Percentiles rank a stretch among this genome's conserved stretches.
Conservation (phyloP, 805 yeast species). For the Komagataella phaffii region DNA sequence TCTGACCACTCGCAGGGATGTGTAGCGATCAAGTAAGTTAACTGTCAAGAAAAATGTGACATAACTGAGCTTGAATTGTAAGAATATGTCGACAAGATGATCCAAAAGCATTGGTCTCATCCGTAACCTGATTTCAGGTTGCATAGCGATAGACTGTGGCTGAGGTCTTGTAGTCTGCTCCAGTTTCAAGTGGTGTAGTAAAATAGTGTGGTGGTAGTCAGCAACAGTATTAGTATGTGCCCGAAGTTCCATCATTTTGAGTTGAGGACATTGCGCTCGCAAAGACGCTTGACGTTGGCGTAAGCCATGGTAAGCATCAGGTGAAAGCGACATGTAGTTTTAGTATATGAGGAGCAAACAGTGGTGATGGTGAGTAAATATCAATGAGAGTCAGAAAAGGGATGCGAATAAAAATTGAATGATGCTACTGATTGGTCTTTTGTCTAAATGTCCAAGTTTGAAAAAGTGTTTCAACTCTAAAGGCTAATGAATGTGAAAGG, state of each 20-base stretch:
- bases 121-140: conserved; percentile 7
- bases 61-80: conserved; percentile 15
- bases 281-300: background rate
- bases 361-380: background rate
- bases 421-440: background rate
- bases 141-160: conserved; percentile 10
- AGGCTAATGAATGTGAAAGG: background rate
- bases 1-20: conserved; percentile 18
- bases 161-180: conserved; percentile 16
- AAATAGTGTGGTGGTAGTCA: conserved; percentile 4
- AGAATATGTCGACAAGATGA: conserved; percentile 17
- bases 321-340: background rate
- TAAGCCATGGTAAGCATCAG: background rate
- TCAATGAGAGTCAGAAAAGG: background rate
- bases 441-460: background rate
- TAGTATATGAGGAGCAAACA: background rate
- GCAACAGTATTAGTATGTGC: conserved; percentile 4
- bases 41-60: conserved; percentile 24
- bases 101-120: conserved; percentile 14
- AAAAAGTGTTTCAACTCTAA: background rate
- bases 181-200: conserved; percentile 12
- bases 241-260: conserved; percentile 4
- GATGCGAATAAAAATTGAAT: background rate
- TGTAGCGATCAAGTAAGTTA: conserved; percentile 24
- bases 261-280: background rate